Conservation (phyloP, 805 yeast genomes). For the Metschnikowia reukaufii region DNA sequence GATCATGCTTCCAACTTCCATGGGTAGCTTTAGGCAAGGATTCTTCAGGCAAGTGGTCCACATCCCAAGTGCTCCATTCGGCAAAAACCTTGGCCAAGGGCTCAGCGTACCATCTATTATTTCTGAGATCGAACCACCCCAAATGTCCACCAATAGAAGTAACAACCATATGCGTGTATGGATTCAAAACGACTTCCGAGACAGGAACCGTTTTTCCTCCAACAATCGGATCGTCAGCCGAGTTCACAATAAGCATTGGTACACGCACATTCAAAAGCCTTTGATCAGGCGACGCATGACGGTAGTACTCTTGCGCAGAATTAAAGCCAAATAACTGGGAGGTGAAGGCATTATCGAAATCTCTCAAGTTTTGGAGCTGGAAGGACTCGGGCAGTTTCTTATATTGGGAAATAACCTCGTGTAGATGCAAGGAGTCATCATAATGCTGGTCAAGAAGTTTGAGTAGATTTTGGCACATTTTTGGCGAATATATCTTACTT, state of each 20-base stretch:
- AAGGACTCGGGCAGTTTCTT: conserved; percentile 30
- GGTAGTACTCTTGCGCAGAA: conserved; percentile 60
- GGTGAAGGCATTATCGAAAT: conserved; percentile 65
- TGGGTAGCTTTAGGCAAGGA: conserved; percentile 31
- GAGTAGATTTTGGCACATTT: conserved; percentile 41
- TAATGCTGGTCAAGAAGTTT: conserved; percentile 32
- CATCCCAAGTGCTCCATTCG: conserved; percentile 31
- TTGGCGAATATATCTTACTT: conserved; percentile 40
- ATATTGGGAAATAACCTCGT: conserved; percentile 28
- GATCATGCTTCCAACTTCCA: conserved; percentile 36
- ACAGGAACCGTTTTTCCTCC: conserved; percentile 53
- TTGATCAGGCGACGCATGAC: conserved; percentile 62
- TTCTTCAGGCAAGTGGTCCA: conserved; percentile 14
- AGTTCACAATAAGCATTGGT: conserved; percentile 60
- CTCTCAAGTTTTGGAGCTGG: conserved; percentile 41
- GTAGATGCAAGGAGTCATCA: conserved; percentile 26
- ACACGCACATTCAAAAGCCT: conserved; percentile 56
- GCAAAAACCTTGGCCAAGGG: conserved; percentile 37
- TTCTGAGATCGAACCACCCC: conserved; percentile 43
- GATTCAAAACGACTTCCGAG: conserved; percentile 51
- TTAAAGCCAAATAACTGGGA: conserved; percentile 63
- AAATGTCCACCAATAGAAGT: conserved; percentile 75
- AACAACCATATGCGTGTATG: conserved; percentile 55
- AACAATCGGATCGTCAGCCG: conserved; percentile 69
- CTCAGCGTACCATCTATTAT: conserved; percentile 40